phyloP scores from a whole-genome alignment of 176 grass and related monocot genomes.

The Musa troglodytarum region DNA sequence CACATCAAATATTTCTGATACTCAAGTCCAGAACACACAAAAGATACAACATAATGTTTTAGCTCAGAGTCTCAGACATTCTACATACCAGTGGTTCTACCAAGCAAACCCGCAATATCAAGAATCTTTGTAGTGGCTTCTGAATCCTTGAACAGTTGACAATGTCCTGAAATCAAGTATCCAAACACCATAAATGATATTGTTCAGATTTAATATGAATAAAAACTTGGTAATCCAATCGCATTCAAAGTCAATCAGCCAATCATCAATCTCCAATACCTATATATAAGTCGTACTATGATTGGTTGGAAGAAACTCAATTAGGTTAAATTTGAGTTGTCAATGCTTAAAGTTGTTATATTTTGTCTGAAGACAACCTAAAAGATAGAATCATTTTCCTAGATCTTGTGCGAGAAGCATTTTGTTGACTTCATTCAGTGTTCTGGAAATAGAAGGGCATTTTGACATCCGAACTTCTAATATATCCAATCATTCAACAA shows the following conservation, averaged over 20 bases:
- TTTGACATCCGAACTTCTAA: too few relatives aligned
- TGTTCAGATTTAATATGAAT: constrained; percentile 6
- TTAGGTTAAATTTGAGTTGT: background rate
- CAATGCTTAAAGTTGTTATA: background rate
- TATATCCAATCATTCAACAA: too few relatives aligned
- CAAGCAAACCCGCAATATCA: constrained; percentile 40
- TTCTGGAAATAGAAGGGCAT: too few relatives aligned
- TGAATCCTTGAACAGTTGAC: constrained; percentile 42
- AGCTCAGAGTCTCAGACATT: constrained; percentile 2
- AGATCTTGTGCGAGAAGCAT: too few relatives aligned
- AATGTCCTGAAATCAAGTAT: constrained; percentile 52
- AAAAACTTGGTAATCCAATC: background rate
- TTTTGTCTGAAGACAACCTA: background rate
- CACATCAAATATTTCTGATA: background rate
- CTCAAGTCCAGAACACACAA: background rate
- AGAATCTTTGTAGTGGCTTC: constrained; percentile 42
- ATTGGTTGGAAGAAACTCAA: background rate
- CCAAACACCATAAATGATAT: background rate
- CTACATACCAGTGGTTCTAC: constrained; percentile 64
- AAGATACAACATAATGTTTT: background rate
- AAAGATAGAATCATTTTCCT: background rate
- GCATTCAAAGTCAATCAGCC: background rate
- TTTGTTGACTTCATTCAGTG: too few relatives aligned
- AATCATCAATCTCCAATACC: background rate
- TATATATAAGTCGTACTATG: background rate